Percentiles rank a stretch among this genome's conserved stretches.
Conservation (phyloP, 805 yeast genomes). For the Candida endomychidarum region DNA sequence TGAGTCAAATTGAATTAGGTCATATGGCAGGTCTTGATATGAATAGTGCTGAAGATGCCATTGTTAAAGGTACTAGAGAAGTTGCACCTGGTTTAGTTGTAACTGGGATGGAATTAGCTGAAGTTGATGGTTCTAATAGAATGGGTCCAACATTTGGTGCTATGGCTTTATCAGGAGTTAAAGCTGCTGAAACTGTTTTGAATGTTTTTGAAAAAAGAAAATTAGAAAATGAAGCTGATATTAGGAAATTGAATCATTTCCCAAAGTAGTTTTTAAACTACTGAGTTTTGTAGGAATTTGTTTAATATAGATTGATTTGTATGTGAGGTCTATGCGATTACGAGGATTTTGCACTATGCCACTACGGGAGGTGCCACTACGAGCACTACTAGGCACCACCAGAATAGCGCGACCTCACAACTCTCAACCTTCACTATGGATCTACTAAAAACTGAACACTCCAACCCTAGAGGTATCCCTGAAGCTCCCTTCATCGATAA, state of each 20-base stretch:
- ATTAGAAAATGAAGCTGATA: conserved; percentile 12
- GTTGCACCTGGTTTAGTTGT: conserved; percentile 66
- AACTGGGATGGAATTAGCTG: conserved; percentile 78
- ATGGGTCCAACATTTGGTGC: conserved; percentile 88
- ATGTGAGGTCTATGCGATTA: neutral
- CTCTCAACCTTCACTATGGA: conserved; percentile 11
- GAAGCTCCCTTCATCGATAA: conserved; percentile 91
- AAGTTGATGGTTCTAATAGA: conserved; percentile 73
- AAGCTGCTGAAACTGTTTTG: conserved; percentile 64
- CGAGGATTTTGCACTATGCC: too few relatives aligned
- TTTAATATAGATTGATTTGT: neutral
- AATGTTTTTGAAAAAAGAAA: conserved; percentile 29
- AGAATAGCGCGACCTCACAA: too few relatives aligned
- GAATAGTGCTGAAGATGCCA: conserved; percentile 75
- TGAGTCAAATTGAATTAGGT: conserved; percentile 40
- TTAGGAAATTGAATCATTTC: conserved; percentile 11
- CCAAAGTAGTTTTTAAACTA: conserved; percentile 3
- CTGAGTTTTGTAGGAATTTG: neutral
- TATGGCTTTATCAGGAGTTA: conserved; percentile 75
- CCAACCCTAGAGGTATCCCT: conserved; percentile 94
- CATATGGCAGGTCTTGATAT: conserved; percentile 80
- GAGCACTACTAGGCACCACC: too few relatives aligned
- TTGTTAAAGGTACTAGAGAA: conserved; percentile 68
- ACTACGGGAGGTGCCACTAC: neutral
- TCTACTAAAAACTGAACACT: conserved; percentile 27